Conservation (phyloP, 2,329 filamentous ascomycete species). For the Trichoderma aggressivum region DNA sequence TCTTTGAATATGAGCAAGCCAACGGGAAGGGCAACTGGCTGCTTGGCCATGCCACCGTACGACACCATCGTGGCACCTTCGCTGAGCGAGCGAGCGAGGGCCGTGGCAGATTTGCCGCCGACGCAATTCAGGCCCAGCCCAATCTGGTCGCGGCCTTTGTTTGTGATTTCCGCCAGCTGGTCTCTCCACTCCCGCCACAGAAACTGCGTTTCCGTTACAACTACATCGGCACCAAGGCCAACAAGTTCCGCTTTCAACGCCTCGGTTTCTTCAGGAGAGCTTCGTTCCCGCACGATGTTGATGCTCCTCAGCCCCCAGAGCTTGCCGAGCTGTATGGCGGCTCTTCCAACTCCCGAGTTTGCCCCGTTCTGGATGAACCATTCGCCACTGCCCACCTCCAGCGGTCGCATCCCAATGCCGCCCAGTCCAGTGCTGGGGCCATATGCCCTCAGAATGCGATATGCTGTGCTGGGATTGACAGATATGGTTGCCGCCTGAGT, state of each 20-base stretch:
- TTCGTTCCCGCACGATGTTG: conserved; percentile 78
- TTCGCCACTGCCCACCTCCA: conserved; percentile 56
- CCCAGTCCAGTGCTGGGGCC: conserved; percentile 46
- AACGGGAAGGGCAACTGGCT: conserved; percentile 77
- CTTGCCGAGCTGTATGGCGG: conserved; percentile 81
- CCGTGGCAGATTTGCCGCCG: conserved; percentile 78
- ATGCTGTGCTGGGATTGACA: conserved; percentile 93
- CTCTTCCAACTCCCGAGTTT: conserved; percentile 87
- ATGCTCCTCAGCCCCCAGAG: conserved; percentile 89
- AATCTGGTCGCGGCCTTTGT: conserved; percentile 67
- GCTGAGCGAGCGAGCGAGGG: conserved; percentile 71
- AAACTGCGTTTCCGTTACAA: conserved; percentile 56
- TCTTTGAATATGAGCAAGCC: conserved; percentile 92
- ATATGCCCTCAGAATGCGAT: conserved; percentile 87
- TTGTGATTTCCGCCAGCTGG: conserved; percentile 62
- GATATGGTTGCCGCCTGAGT: conserved; percentile 82
- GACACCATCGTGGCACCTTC: conserved; percentile 76
- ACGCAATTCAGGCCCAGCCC: conserved; percentile 88
- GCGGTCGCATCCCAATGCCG: conserved; percentile 45
- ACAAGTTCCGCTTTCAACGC: conserved; percentile 51
- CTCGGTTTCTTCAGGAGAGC: conserved; percentile 61
- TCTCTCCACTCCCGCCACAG: conserved; percentile 58
- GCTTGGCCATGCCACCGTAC: conserved; percentile 91
- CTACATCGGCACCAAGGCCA: conserved; percentile 54
- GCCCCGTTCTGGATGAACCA: conserved; percentile 98